Evolutionary conservation across 2,329 filamentous ascomycete genomes (phyloP).

Genomic region (Curvularia sp.): DNA sequence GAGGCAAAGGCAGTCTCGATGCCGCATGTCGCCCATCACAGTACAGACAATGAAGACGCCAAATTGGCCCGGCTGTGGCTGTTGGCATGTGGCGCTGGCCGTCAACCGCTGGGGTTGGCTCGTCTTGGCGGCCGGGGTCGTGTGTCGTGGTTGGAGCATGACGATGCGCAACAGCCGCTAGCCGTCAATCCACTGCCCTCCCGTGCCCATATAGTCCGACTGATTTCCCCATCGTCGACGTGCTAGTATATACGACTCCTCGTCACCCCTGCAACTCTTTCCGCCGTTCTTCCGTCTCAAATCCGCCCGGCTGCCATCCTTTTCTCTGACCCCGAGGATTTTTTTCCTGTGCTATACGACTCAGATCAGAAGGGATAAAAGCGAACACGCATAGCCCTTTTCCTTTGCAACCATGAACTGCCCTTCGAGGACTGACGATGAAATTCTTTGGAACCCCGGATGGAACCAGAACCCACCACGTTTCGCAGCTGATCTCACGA

Average conservation of each 20-base stretch:
- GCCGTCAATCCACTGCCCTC: constrained; percentile 20
- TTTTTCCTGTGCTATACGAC: neutral
- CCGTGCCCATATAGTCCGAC: constrained; percentile 25
- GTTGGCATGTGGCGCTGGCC: constrained; percentile 22
- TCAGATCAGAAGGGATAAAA: neutral
- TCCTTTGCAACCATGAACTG: constrained; percentile 36
- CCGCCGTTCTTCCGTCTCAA: neutral
- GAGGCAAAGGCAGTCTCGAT: neutral
- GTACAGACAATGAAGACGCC: too few species aligned
- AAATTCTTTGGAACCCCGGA: constrained; percentile 33
- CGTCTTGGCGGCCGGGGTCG: constrained; percentile 27
- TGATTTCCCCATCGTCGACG: constrained; percentile 14
- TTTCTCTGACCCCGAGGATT: neutral
- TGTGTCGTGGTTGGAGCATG: constrained; percentile 24
- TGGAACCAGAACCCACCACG: constrained; percentile 43
- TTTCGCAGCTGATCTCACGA: constrained; percentile 43
- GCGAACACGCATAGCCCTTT: neutral
- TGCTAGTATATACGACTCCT: constrained; percentile 14
- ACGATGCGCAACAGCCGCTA: constrained; percentile 28
- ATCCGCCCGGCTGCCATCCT: too few species aligned
- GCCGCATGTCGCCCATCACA: neutral
- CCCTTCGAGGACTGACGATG: constrained; percentile 40
- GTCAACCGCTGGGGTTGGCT: constrained; percentile 10
- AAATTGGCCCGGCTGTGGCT: constrained; percentile 4
- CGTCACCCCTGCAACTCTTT: constrained; percentile 28